phyloP scores from a whole-genome alignment of 176 grass and related monocot species.

The Carex scoparia region DNA sequence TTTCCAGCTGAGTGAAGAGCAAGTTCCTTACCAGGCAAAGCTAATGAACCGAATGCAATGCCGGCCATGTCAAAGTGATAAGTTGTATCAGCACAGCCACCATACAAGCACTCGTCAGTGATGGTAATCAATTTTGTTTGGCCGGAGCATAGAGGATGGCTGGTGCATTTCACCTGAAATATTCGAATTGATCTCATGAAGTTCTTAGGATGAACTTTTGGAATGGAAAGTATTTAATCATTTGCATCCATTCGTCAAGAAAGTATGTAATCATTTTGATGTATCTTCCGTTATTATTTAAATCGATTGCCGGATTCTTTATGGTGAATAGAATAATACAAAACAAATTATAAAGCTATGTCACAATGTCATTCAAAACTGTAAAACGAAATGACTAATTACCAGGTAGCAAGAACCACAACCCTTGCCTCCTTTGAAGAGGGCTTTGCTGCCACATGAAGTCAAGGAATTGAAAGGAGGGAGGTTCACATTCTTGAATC shows the following conservation, averaged over 20 bases:
- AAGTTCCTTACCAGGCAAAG: slow-evolving; percentile 48
- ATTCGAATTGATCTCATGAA: background rate
- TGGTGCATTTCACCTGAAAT: slow-evolving; percentile 52
- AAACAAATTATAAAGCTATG: background rate
- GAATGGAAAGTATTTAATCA: background rate
- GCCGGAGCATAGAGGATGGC: slow-evolving; percentile 47
- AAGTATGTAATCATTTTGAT: background rate
- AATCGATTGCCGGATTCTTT: background rate
- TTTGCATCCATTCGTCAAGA: background rate
- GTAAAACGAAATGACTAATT: slow-evolving; percentile 9
- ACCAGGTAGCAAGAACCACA: slow-evolving; percentile 27
- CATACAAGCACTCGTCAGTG: slow-evolving; percentile 84
- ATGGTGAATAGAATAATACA: background rate
- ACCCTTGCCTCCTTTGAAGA: slow-evolving; percentile 31
- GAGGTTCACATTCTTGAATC: slow-evolving; percentile 27
- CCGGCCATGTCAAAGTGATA: slow-evolving; percentile 87
- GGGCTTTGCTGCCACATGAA: slow-evolving; percentile 10
- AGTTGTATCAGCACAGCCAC: slow-evolving; percentile 31
- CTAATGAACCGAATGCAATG: slow-evolving; percentile 67
- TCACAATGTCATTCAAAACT: background rate
- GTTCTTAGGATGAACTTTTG: background rate
- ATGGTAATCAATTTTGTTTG: slow-evolving; percentile 49
- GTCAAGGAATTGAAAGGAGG: slow-evolving; percentile 29
- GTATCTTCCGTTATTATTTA: background rate
- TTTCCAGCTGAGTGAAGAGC: slow-evolving; percentile 73